Percentiles rank a stretch among this genome's conserved stretches.
These are phyloP conservation scores for Trifolium pratense DNA, from an alignment of 306 rosid genomes.

Conservation along the genomic window DNA sequence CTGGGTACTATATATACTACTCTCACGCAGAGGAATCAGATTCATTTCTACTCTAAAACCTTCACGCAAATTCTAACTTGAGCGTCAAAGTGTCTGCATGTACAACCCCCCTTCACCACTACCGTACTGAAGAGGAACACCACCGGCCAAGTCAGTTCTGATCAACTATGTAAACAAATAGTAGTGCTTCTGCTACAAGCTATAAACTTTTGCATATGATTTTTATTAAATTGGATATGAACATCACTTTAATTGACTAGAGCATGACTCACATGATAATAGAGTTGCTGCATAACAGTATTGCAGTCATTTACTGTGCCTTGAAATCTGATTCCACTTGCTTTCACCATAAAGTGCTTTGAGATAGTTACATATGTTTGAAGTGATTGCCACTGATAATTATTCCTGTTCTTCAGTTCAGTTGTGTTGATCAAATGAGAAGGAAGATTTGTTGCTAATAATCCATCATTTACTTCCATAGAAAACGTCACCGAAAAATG, in stretches of 20 bases:
- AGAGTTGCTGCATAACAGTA: slow-evolving; percentile 65
- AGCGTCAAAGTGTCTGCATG: no score
- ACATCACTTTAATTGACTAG: slow-evolving; percentile 21
- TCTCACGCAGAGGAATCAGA: no score
- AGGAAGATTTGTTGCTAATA: slow-evolving; percentile 69
- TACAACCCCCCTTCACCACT: no score
- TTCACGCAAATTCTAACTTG: no score
- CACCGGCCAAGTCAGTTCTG: no score
- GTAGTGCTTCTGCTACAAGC: background rate
- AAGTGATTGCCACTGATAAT: slow-evolving; percentile 76
- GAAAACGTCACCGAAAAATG: slow-evolving; percentile 65
- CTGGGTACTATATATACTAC: no score
- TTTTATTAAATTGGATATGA: slow-evolving; percentile 5
- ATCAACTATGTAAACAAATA: no score
- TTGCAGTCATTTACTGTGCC: slow-evolving; percentile 77
- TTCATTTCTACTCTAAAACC: no score
- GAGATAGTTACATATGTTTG: slow-evolving; percentile 86
- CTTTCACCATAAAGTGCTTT: slow-evolving; percentile 74
- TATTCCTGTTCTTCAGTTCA: slow-evolving; percentile 61
- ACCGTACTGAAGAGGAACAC: no score
- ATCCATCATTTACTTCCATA: slow-evolving; percentile 76
- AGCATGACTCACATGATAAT: slow-evolving; percentile 52
- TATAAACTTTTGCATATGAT: background rate
- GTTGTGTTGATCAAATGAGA: slow-evolving; percentile 68
- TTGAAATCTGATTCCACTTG: slow-evolving; percentile 74